Evolutionary conservation across 2,329 filamentous ascomycete genomes (phyloP), one percentile per base, ranked within the genome.

Genomic region (Cyphellophora attinorum): DNA sequence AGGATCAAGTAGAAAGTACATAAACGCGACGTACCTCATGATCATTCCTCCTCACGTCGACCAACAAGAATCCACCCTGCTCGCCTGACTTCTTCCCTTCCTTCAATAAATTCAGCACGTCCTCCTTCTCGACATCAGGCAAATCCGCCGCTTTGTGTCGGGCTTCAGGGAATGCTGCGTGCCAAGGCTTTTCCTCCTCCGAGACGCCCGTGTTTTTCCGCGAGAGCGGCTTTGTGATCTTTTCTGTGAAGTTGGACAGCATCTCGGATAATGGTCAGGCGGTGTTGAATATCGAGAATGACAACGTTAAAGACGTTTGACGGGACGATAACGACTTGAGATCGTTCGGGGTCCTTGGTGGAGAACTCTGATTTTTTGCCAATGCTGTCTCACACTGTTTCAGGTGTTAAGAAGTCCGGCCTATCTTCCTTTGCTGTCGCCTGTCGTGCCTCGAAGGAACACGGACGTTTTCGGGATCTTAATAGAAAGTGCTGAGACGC

Each of bases 1-100:
- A n/a, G 27, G 19, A 16, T 11, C 25, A 25, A 29, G 29, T 5
- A 33, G 15, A 3, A 23, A 25, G 23, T 12, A 19, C 15, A 25
- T n/a, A n/a, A 25, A 25, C n/a, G 11, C 16, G 11, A 27, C 48
- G 6, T 52, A 68, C 65, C 56, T 65, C 61, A 41, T 59, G 57
- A 42, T 71, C 65, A 3, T 46, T 56, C 11, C 63, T 53, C 25
- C 67, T 61, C 16, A 71, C 45, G 44, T 70, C 67, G 8, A 71
- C 54, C 6, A 68, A 49, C 1, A 68, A 45, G 42, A 57, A 67
- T 41, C 58, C 45, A 25, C 44, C 38, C 16, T n/a, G 21, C n/a
- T 11, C n/a, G 8, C 54, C 53, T 2, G 44, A 39, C 34, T 41
- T 39, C 33, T 44, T 51, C 29, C 50, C 47, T 11, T 51, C 49